Percentiles rank a stretch among this genome's conserved stretches.
Evolutionary conservation across 2,329 filamentous ascomycete genomes (phyloP).

Genomic region (Hymenotorrendiella dingleyae): DNA sequence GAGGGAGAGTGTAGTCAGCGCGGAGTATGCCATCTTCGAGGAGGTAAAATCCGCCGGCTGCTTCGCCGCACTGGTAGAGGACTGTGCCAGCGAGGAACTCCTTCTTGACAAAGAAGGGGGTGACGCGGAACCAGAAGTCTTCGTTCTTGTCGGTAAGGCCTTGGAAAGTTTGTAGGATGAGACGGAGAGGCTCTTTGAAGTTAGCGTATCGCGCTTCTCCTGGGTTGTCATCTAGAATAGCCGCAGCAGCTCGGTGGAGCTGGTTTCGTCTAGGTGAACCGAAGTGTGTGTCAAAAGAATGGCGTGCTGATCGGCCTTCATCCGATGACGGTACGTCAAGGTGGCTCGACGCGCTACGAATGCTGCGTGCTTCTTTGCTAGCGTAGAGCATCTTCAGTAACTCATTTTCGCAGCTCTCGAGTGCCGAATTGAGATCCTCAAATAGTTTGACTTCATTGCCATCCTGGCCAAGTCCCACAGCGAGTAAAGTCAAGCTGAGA

Average conservation of each 20-base stretch:
- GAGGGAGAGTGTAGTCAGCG: conserved; percentile 84
- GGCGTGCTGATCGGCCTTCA: conserved; percentile 21
- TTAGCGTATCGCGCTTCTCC: conserved; percentile 67
- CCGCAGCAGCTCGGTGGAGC: conserved; percentile 71
- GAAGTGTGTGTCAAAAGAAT: conserved; percentile 48
- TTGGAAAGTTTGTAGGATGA: conserved; percentile 94
- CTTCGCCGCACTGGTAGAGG: conserved; percentile 72
- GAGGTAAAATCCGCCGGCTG: conserved; percentile 80
- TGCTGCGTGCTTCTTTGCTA: conserved; percentile 54
- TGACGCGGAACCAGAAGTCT: conserved; percentile 87
- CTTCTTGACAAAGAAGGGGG: conserved; percentile 66
- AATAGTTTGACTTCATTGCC: conserved; percentile 73
- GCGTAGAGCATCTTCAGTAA: conserved; percentile 76
- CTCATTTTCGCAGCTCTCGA: conserved; percentile 94
- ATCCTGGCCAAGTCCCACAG: conserved; percentile 74
- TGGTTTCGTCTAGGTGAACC: conserved; percentile 78
- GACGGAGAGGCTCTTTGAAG: conserved; percentile 82
- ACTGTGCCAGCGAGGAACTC: conserved; percentile 64
- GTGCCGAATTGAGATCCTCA: conserved; percentile 82
- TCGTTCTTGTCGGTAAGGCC: conserved; percentile 80
- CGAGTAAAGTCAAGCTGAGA: conserved; percentile 71
- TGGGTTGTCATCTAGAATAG: conserved; percentile 61
- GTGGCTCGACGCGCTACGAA: conserved; percentile 35
- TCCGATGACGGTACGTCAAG: conserved; percentile 24
- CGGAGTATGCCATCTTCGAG: conserved; percentile 84